These are phyloP conservation scores for Pistacia integerrima DNA, from an alignment of 345 rosid genomes.

Conservation along the genomic window DNA sequence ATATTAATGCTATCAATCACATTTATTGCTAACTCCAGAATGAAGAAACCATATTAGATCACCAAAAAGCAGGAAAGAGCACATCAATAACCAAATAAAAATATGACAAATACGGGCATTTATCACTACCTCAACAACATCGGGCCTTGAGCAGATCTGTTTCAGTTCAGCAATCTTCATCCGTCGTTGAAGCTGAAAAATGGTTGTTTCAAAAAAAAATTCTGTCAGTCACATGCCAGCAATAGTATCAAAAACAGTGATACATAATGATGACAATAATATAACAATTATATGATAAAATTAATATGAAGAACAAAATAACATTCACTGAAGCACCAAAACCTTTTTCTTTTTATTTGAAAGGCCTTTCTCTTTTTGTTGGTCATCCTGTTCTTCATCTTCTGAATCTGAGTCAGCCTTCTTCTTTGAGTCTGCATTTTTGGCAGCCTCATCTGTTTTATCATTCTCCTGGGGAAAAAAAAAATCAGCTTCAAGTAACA, in stretches of 20 bases:
- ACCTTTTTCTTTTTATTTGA: slow-evolving; percentile 95
- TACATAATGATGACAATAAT: background rate
- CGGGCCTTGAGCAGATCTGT: slow-evolving; percentile 93
- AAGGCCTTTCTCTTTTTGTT: slow-evolving; percentile 73
- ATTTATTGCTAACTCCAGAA: background rate
- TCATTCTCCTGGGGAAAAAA: slow-evolving; percentile 55
- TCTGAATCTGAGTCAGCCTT: slow-evolving; percentile 75
- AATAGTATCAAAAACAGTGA: background rate
- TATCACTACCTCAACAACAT: slow-evolving; percentile 90
- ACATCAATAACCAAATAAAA: background rate
- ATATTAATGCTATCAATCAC: background rate
- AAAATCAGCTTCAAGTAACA: background rate
- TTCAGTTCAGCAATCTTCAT: slow-evolving; percentile 96
- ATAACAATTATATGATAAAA: background rate
- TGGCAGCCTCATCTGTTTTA: slow-evolving; percentile 60
- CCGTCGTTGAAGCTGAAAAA: slow-evolving; percentile 76
- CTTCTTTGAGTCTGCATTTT: slow-evolving; percentile 63
- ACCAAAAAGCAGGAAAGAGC: background rate
- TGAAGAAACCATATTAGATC: background rate
- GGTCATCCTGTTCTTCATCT: slow-evolving; percentile 71
- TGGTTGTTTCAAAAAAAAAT: background rate
- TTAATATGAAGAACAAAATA: background rate
- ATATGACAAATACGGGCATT: background rate
- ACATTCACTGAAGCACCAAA: background rate
- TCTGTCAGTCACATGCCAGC: slow-evolving; percentile 13